These are phyloP conservation scores for Ailanthus altissimus DNA, from an alignment of 345 rosid genomes.

Conservation along the genomic window DNA sequence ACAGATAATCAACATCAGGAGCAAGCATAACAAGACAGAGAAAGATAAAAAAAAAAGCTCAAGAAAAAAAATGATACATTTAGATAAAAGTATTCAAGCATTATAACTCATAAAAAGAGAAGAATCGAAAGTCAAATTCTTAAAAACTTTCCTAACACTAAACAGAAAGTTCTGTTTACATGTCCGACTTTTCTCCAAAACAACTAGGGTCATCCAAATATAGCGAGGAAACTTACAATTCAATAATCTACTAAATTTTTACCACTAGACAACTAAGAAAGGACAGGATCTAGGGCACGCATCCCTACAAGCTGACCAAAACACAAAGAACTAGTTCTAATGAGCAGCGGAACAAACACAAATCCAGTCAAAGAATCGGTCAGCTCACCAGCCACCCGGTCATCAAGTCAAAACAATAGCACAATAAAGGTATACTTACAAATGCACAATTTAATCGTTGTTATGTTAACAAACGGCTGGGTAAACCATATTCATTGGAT, in stretches of 20 bases:
- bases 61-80: background rate
- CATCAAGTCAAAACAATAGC: slow-evolving; percentile 5
- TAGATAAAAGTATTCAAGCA: slow-evolving; percentile 11
- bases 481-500: background rate
- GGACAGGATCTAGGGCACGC: background rate
- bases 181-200: background rate
- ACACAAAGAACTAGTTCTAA: background rate
- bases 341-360: background rate
- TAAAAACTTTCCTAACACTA: background rate
- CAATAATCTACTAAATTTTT: background rate
- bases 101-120: background rate
- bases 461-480: background rate
- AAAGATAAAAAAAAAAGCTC: background rate
- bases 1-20: slow-evolving; percentile 5
- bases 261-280: background rate
- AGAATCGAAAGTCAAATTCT: background rate
- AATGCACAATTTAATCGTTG: background rate
- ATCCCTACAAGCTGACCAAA: background rate
- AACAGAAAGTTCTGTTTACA: background rate
- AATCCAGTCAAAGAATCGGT: background rate
- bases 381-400: background rate
- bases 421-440: background rate
- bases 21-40: slow-evolving; percentile 9
- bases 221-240: background rate
- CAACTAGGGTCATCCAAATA: background rate